Percentiles rank a stretch among this genome's conserved stretches.
Conservation (phyloP, 345 rosid species). For the Populus alba region DNA sequence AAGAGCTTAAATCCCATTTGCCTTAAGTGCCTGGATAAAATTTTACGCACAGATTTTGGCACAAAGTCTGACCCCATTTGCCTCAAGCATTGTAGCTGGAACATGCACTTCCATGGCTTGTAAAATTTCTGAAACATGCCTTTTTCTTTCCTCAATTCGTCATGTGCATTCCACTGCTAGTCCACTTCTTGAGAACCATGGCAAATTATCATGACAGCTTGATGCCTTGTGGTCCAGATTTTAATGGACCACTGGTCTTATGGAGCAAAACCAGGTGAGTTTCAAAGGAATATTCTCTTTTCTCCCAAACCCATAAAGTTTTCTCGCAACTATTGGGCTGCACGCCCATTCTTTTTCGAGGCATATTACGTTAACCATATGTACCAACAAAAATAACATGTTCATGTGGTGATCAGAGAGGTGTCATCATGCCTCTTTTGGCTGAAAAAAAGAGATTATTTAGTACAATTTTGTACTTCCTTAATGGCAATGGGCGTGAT, state of each 20-base stretch:
- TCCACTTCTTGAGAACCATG: neutral
- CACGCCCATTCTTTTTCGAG: neutral
- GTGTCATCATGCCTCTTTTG: neutral
- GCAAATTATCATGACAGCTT: neutral
- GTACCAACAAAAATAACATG: neutral
- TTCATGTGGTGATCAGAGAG: neutral
- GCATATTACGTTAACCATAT: neutral
- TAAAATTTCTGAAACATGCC: neutral
- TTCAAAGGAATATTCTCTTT: neutral
- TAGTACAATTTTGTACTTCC: neutral
- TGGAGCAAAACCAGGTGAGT: neutral
- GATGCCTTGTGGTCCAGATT: slow-evolving; percentile 3
- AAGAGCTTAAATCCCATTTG: neutral
- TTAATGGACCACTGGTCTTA: neutral
- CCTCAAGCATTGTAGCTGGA: neutral
- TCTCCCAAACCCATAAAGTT: neutral
- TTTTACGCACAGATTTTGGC: neutral
- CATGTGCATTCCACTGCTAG: neutral
- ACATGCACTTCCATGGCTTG: neutral
- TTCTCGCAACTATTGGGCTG: neutral
- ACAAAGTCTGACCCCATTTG: neutral
- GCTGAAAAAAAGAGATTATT: neutral
- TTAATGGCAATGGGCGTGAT: neutral
- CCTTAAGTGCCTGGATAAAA: too few relatives aligned
- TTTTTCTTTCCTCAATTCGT: neutral